Evolutionary conservation across 2,329 filamentous ascomycete species (phyloP), one percentile per base, ranked within the genome.

Genomic region (Paecilomyces fulvus): DNA sequence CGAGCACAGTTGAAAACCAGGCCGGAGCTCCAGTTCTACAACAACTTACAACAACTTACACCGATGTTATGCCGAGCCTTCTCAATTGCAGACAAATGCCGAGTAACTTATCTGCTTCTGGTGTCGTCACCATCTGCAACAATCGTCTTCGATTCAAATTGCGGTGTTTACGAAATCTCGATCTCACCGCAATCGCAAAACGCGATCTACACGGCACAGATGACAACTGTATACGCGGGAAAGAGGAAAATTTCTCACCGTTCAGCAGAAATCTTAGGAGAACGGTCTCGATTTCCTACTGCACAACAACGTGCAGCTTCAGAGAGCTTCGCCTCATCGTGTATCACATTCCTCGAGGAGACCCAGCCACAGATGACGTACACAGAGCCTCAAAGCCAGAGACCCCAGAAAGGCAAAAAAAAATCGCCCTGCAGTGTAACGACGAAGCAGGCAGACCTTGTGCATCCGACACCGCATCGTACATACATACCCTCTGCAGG

Each of bases 1-100:
- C 2, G 61, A 63, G 52, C 65, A 61, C 56, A 66, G 59, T 49
- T 67, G 63, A 67, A 21, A 21, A 59, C 11, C 1, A 49, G 20
- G 5, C 10, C 14, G 12, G 11, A 12, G 21, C 20, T 49, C 48
- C 8, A 21, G 48, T 49, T 28, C 21, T 23, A 43, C n/a, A 43
- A 43, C n/a, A 17, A 17, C n/a, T 43, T 23, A 43, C n/a, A 43
- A 43, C n/a, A 17, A 17, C n/a, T 43, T 43, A 9, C 37, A 9
- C 17, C 37, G 7, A 43, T 4, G 10, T 17, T 17, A 20, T 17
- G 17, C 37, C 37, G 37, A 9, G 25, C 7, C 25, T 43, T 43
- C 37, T 43, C 37, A 17, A 17, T 17, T 8, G n/a, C n/a, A 43
- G n/a, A 43, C 7, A 17, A n/a, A 43, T 17, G 37, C n/a, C 37